Evolutionary conservation across 2,329 filamentous ascomycete genomes (phyloP).

Genomic region (Pseudocercospora musae): DNA sequence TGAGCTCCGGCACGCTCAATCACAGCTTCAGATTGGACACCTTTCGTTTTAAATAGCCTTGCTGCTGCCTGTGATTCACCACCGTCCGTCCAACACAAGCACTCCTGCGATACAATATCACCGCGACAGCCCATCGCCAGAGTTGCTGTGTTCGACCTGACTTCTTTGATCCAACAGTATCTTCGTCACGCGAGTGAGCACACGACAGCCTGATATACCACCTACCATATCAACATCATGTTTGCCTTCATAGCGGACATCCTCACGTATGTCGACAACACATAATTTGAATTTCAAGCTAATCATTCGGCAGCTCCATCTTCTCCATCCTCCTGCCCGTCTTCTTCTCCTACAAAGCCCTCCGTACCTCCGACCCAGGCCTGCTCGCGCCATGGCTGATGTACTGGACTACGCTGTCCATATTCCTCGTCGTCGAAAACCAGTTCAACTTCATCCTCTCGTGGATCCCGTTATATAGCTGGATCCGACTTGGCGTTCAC

Average conservation of each 20-base stretch:
- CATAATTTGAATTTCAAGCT: not conserved
- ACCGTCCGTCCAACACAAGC: not conserved
- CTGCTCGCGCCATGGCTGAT: slow-evolving; percentile 96
- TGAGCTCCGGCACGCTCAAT: not conserved
- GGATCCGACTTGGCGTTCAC: slow-evolving; percentile 80
- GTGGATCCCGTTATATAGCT: slow-evolving; percentile 94
- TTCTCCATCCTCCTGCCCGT: slow-evolving; percentile 90
- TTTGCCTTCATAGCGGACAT: slow-evolving; percentile 75
- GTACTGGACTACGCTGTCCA: slow-evolving; percentile 94
- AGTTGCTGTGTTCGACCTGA: not conserved
- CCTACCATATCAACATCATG: slow-evolving; percentile 47
- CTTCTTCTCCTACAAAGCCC: slow-evolving; percentile 96
- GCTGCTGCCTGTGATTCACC: slow-evolving; percentile 1
- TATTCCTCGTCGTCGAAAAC: slow-evolving; percentile 76
- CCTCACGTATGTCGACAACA: slow-evolving; percentile 62
- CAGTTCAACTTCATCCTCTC: slow-evolving; percentile 82
- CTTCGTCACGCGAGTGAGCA: slow-evolving; percentile 3
- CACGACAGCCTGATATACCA: not conserved
- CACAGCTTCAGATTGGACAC: not conserved
- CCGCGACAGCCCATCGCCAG: not conserved
- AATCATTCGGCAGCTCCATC: slow-evolving; percentile 60
- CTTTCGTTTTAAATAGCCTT: not conserved
- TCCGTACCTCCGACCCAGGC: slow-evolving; percentile 85
- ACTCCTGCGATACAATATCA: not conserved
- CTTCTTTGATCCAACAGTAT: not conserved